Evolutionary conservation across 2,329 filamentous ascomycete genomes (phyloP).

Genomic region (Ilyonectria sp.): DNA sequence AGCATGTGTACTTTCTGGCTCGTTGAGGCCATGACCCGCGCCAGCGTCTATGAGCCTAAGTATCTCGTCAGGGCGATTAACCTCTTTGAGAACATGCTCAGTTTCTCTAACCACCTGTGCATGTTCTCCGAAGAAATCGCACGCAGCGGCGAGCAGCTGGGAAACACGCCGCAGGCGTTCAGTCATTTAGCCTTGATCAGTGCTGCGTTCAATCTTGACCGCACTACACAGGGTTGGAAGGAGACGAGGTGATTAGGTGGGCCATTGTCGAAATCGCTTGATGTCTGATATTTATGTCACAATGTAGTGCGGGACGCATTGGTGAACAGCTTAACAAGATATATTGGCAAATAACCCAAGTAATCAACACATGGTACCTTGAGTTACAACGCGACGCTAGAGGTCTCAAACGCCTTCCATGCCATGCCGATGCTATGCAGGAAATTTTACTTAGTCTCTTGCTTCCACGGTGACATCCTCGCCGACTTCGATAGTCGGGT

Average conservation of each 20-base stretch:
- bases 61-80: conserved; percentile 75
- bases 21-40: conserved; percentile 82
- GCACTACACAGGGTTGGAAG: conserved; percentile 54
- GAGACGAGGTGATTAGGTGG: conserved; percentile 33
- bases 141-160: conserved; percentile 81
- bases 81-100: conserved; percentile 84
- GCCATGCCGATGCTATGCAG: not conserved
- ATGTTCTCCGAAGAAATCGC: conserved; percentile 89
- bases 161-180: conserved; percentile 86
- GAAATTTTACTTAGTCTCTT: not conserved
- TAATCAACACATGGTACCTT: not conserved
- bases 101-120: conserved; percentile 81
- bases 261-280: not conserved
- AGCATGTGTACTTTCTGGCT: conserved; percentile 90
- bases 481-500: conserved; percentile 65
- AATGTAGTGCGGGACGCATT: not conserved
- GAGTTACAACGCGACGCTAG: no score
- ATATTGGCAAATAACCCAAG: not conserved
- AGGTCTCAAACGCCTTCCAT: not conserved
- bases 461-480: conserved; percentile 56
- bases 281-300: not conserved
- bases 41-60: conserved; percentile 74
- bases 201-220: conserved; percentile 82
- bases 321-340: no score
- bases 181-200: conserved; percentile 83